phyloP scores from a whole-genome alignment of 2,329 filamentous ascomycete genomes.

The Mariannaea sp. region DNA sequence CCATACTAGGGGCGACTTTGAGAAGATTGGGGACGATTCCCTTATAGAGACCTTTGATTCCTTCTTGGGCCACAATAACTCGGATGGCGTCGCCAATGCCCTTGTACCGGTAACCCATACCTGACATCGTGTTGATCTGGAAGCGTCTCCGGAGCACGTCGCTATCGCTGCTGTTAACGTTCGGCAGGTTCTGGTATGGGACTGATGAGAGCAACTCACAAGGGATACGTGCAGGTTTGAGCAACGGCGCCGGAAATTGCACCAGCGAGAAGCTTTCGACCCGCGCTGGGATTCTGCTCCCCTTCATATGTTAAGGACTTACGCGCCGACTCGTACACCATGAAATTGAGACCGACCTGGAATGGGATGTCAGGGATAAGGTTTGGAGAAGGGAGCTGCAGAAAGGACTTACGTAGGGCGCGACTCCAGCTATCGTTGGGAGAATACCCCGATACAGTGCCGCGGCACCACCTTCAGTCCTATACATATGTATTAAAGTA shows the following conservation, averaged over 20 bases:
- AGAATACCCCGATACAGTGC: conserved; percentile 95
- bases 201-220: conserved; percentile 63
- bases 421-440: conserved; percentile 92
- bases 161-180: conserved; percentile 48
- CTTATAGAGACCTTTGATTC: conserved; percentile 86
- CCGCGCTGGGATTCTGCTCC: conserved; percentile 77
- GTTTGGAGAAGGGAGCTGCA: background rate
- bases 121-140: conserved; percentile 99
- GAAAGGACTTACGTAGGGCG: conserved; percentile 76
- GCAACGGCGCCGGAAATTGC: conserved; percentile 95
- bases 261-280: conserved; percentile 84
- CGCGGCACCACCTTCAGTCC: conserved; percentile 79
- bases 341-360: conserved; percentile 94
- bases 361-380: conserved; percentile 9
- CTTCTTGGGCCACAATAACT: conserved; percentile 83
- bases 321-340: conserved; percentile 92
- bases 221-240: conserved; percentile 97
- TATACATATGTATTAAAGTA: conserved; percentile 84
- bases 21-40: conserved; percentile 93
- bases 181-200: conserved; percentile 19
- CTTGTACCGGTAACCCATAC: conserved; percentile 96
- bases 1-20: conserved; percentile 98
- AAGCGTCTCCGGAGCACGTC: conserved; percentile 92
- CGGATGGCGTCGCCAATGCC: conserved; percentile 81
- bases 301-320: conserved; percentile 85